Percentiles rank a stretch among this genome's conserved stretches.
phyloP scores from a whole-genome alignment of 495 filamentous ascomycete species.

The Neurospora tetraspora region DNA sequence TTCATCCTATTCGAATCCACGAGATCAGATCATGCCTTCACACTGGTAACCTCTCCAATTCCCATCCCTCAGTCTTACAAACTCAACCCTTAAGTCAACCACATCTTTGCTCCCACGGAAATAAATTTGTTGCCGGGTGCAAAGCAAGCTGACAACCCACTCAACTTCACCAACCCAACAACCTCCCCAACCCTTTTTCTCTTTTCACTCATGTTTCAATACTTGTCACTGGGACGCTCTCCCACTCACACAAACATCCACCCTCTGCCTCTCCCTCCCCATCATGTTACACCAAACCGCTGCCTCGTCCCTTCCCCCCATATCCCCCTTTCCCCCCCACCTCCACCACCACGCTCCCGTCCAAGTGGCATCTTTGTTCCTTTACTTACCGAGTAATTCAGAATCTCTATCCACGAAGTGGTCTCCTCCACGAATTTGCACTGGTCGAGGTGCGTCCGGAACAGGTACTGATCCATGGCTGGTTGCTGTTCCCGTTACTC shows the following conservation, averaged over 20 bases:
- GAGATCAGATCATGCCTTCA: background rate
- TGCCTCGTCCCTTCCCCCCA: background rate
- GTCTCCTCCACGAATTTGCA: slow-evolving; percentile 35
- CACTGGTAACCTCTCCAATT: background rate
- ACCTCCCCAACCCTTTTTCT: background rate
- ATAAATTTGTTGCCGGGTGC: too few relatives aligned
- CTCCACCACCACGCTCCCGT: background rate
- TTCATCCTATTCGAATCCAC: slow-evolving; percentile 22
- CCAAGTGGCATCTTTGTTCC: background rate
- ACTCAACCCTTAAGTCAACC: background rate
- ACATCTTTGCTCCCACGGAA: background rate
- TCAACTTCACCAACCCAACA: background rate
- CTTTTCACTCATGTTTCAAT: background rate
- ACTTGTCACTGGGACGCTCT: background rate
- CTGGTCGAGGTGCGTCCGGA: slow-evolving; percentile 29
- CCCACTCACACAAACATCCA: background rate
- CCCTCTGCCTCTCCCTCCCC: background rate
- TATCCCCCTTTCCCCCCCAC: too few relatives aligned
- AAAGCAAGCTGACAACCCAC: too few relatives aligned
- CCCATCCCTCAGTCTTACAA: background rate
- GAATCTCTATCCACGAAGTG: slow-evolving; percentile 44
- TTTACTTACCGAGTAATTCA: slow-evolving; percentile 42
- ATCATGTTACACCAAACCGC: background rate
- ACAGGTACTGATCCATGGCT: slow-evolving; percentile 48
- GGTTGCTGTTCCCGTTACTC: background rate